Conservation (phyloP, 305 asterid genomes). For the Fraxinus baroniana region DNA sequence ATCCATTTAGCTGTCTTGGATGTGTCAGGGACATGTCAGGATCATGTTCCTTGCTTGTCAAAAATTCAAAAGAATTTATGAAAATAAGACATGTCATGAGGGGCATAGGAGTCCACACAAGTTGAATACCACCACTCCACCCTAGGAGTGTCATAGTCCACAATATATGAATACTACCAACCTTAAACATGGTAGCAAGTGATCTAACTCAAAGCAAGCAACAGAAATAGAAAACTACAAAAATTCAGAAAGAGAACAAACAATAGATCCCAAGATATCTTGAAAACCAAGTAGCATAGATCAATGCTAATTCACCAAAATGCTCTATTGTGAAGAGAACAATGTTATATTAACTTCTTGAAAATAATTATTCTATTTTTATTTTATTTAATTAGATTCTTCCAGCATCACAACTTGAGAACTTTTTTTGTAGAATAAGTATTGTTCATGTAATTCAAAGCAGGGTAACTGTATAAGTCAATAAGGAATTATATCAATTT, state of each 20-base stretch:
- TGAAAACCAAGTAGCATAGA: not conserved
- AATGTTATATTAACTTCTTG: not conserved
- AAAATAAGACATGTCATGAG: not conserved
- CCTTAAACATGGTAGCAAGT: not conserved
- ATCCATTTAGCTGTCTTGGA: not conserved
- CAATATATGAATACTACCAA: not conserved
- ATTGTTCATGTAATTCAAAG: not conserved
- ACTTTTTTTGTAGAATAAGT: not conserved
- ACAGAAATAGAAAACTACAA: not conserved
- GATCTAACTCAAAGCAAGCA: not conserved
- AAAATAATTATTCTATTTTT: not conserved
- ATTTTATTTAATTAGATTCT: not conserved
- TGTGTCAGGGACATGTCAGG: not conserved
- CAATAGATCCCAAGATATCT: not conserved
- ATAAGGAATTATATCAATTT: not conserved
- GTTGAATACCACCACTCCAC: not conserved
- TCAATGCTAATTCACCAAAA: not conserved
- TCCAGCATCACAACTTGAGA: not conserved
- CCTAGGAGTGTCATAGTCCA: not conserved
- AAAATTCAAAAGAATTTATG: not conserved
- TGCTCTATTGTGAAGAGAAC: not conserved
- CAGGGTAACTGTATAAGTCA: not conserved
- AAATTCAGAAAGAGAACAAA: not conserved
- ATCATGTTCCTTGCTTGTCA: not conserved
- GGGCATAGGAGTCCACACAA: not conserved